Evolutionary conservation across 2,329 filamentous ascomycete genomes (phyloP).

Genomic region (Balansia obtecta): DNA sequence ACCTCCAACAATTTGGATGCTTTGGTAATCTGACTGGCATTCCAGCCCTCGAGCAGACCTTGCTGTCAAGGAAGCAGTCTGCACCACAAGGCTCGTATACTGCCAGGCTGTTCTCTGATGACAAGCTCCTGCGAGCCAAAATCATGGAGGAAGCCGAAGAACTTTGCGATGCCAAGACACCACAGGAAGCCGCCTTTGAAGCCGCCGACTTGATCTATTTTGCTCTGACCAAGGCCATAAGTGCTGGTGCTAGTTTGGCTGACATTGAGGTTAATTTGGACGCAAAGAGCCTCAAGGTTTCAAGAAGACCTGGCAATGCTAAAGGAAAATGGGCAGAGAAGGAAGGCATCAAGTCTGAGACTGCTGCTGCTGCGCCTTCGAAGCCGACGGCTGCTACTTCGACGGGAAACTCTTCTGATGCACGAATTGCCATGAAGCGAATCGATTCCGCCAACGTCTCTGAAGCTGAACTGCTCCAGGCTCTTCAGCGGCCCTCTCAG

Average conservation of each 20-base stretch:
- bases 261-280: slow-evolving; percentile 91
- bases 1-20: slow-evolving; percentile 83
- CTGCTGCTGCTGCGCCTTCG: slow-evolving; percentile 19
- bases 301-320: slow-evolving; percentile 82
- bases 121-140: slow-evolving; percentile 81
- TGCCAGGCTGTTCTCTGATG: slow-evolving; percentile 79
- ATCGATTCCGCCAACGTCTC: slow-evolving; percentile 56
- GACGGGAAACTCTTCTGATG: slow-evolving; percentile 24
- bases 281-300: slow-evolving; percentile 89
- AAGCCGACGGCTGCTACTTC: slow-evolving; percentile 21
- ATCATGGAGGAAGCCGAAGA: slow-evolving; percentile 98
- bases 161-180: slow-evolving; percentile 72
- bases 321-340: slow-evolving; percentile 88
- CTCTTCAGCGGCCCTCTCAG: slow-evolving; percentile 80
- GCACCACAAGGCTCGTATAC: slow-evolving; percentile 90
- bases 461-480: slow-evolving; percentile 53
- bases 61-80: slow-evolving; percentile 67
- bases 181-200: slow-evolving; percentile 82
- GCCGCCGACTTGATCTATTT: slow-evolving; percentile 95
- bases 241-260: slow-evolving; percentile 70
- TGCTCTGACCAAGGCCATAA: slow-evolving; percentile 77
- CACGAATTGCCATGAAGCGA: slow-evolving; percentile 70
- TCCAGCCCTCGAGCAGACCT: slow-evolving; percentile 73
- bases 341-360: slow-evolving; percentile 48
- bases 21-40: slow-evolving; percentile 79